Conservation (phyloP, 495 filamentous ascomycete genomes). For the Elasticomyces elasticus region DNA sequence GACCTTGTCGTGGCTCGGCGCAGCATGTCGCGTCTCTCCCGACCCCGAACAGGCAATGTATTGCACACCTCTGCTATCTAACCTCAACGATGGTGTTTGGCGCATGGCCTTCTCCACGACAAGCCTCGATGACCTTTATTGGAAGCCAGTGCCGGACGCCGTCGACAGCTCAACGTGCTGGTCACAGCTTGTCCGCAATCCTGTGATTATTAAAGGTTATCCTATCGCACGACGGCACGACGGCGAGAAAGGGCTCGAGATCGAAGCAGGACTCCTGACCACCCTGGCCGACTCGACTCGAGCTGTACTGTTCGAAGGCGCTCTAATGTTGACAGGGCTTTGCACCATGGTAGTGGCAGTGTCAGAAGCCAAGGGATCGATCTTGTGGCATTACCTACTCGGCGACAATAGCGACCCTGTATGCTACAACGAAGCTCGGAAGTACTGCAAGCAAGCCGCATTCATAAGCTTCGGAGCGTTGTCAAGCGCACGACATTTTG, state of each 20-base stretch:
- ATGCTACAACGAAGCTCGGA: neutral
- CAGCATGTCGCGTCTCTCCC: neutral
- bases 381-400: neutral
- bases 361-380: neutral
- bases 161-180: neutral
- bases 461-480: neutral
- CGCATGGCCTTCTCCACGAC: too few relatives aligned
- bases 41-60: neutral
- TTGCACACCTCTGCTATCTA: neutral
- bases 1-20: neutral
- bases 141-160: neutral
- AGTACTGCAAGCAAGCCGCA: neutral
- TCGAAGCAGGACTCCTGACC: neutral
- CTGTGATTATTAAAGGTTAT: neutral
- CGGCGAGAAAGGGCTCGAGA: neutral
- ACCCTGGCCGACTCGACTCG: neutral
- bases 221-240: neutral
- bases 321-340: neutral
- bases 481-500: neutral
- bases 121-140: too few relatives aligned
- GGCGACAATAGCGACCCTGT: neutral
- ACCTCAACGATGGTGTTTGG: neutral
- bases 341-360: neutral
- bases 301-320: neutral
- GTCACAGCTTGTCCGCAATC: neutral